A percentile compares a stretch with the other conserved stretches of the same genome.
These are phyloP conservation scores for Alternaria brassicicola DNA, from an alignment of 2,329 filamentous ascomycete species.

Conservation along the genomic window DNA sequence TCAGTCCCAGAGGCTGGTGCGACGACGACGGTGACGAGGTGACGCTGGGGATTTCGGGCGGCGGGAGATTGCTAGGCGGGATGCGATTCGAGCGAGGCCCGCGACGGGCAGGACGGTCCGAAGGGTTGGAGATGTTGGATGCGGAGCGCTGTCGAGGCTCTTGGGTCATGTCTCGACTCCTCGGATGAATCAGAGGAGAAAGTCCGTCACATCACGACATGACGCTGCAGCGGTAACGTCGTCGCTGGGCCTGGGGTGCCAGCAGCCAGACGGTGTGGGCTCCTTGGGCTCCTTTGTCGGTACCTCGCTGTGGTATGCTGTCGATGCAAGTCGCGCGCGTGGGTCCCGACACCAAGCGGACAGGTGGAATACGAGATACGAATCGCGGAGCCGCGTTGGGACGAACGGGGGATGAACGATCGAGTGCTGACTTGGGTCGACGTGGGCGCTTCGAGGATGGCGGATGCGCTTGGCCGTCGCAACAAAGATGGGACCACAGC, in stretches of 20 bases:
- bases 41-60: conserved; percentile 31
- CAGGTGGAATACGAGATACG: conserved; percentile 8
- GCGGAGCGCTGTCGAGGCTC: conserved; percentile 41
- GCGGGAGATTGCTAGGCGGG: conserved; percentile 24
- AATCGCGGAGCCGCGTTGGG: conserved; percentile 9
- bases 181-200: conserved; percentile 23
- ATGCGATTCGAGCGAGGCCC: conserved; percentile 32
- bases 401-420: neutral
- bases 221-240: conserved; percentile 22
- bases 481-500: conserved; percentile 21
- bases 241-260: conserved; percentile 6
- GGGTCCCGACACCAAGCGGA: conserved; percentile 8
- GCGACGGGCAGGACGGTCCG: conserved; percentile 31
- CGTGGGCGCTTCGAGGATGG: conserved; percentile 21
- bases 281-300: conserved; percentile 11
- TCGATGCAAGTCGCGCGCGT: conserved; percentile 8
- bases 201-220: conserved; percentile 35
- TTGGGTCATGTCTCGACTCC: conserved; percentile 38
- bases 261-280: neutral
- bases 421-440: conserved; percentile 9
- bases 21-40: conserved; percentile 35
- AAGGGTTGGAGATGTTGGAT: conserved; percentile 37
- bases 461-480: conserved; percentile 19
- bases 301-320: conserved; percentile 2
- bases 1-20: conserved; percentile 43